Base-by-base conservation (phyloP, 306 rosid species). In the Quercus wislizeni region DNA sequence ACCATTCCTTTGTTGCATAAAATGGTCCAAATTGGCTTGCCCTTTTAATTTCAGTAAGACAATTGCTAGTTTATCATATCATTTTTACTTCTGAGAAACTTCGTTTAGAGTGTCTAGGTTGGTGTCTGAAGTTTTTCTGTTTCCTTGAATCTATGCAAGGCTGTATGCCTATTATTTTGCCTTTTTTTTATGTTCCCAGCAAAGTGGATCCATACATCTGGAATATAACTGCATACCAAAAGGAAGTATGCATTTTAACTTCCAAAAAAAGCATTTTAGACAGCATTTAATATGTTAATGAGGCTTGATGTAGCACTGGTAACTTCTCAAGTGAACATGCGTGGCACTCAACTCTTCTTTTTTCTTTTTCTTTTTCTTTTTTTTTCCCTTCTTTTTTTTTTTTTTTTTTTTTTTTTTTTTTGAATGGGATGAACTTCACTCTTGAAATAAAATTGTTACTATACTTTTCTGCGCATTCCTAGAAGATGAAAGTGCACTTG, bases 371-470 rank as follows among this genome's bases (percentile, higher is more conserved):
- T 35, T 6, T 6, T 6, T 4, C 4, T 4, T 30, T 4, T 3
- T 3, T 30, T 0, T 21, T 21, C 21, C 21, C 21, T 21, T 21
- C 21, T 21, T 21, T 21, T 21, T 21, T 21, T 1, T 1, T 0
- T 0, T 7, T 1, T 1, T 0, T 0, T 7, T 0, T 1, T 1
- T 0, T 38, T 7, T 6, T 38, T 38, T 38, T 41, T 41, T 41
- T 8, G 1, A 41, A 41, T 2, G 46, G 46, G 46, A 41, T 17
- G 54, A 49, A 13, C 54, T 12, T 49, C 54, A 12, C 17, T 49
- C 54, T 49, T 49, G 54, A 12, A 49, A 10, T 49, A 13, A 49
- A 49, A 49, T 10, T 49, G 54, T 49, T 12, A 1, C 54, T 49
- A 3, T 49, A 49, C 15, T 46, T 49, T 49, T 49, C 17, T 49